Percentiles rank a stretch among this genome's conserved stretches.
phyloP scores from a whole-genome alignment of 306 rosid species.

The Fragaria ananassa region DNA sequence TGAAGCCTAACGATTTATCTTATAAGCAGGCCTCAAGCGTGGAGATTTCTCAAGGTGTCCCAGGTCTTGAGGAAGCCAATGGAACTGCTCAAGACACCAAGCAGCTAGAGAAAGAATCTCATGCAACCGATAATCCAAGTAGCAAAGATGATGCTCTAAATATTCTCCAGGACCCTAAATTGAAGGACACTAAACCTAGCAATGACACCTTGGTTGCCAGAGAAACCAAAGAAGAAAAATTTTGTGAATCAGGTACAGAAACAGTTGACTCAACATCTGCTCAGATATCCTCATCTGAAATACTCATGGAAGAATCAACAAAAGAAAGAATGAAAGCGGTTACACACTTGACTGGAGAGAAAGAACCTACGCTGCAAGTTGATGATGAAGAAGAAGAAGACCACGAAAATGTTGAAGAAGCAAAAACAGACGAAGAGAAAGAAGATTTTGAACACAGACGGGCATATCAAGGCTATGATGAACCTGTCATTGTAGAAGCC shows the following conservation, averaged over 20 bases:
- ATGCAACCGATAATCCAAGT: slow-evolving; percentile 7
- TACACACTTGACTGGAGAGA: slow-evolving; percentile 17
- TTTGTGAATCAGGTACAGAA: slow-evolving; percentile 8
- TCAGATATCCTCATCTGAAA: slow-evolving; percentile 11
- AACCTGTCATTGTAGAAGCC: slow-evolving; percentile 33
- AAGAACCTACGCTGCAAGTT: slow-evolving; percentile 16
- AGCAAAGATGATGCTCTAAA: slow-evolving; percentile 10
- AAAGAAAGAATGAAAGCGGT: slow-evolving; percentile 11
- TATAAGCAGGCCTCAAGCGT: slow-evolving; percentile 23
- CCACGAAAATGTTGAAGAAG: slow-evolving; percentile 17
- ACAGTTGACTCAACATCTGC: background rate
- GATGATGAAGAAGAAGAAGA: slow-evolving; percentile 28
- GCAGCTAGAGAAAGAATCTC: slow-evolving; percentile 17
- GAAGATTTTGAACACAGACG: slow-evolving; percentile 26
- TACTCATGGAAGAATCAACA: slow-evolving; percentile 12
- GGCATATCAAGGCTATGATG: slow-evolving; percentile 22
- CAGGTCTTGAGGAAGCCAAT: slow-evolving; percentile 9
- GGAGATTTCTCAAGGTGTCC: slow-evolving; percentile 12
- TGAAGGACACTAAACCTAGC: slow-evolving; percentile 7
- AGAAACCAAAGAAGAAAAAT: slow-evolving; percentile 19
- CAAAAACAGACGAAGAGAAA: slow-evolving; percentile 20
- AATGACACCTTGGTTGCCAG: slow-evolving; percentile 12
- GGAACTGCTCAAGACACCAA: slow-evolving; percentile 13
- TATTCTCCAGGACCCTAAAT: background rate
- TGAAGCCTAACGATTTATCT: slow-evolving; percentile 2